Conservation (phyloP, 495 filamentous ascomycete species). For the Tetracladium setigerum region DNA sequence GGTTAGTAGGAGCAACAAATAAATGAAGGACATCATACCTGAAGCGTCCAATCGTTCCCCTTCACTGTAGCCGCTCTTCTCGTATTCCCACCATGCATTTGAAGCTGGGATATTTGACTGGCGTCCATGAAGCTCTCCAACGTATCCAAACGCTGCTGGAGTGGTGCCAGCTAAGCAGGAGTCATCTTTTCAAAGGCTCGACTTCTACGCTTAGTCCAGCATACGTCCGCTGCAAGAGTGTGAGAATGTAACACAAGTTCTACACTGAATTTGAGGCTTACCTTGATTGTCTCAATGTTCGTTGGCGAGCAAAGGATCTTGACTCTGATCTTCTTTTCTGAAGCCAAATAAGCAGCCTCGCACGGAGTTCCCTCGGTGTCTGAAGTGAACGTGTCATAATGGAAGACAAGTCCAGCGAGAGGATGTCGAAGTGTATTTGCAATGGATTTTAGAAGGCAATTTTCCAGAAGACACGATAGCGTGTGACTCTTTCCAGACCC, state of each 20-base stretch:
- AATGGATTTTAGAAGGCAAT: constrained; percentile 39
- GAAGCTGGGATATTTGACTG: neutral
- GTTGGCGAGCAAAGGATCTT: constrained; percentile 57
- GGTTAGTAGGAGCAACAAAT: constrained; percentile 15
- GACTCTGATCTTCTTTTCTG: constrained; percentile 44
- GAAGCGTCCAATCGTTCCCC: constrained; percentile 24
- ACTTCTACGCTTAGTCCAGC: constrained; percentile 36
- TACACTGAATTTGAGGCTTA: constrained; percentile 27
- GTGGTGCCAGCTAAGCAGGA: constrained; percentile 36
- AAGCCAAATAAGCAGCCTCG: constrained; percentile 61
- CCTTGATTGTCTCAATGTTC: constrained; percentile 42
- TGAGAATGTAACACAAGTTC: constrained; percentile 5
- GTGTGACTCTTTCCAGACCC: constrained; percentile 74
- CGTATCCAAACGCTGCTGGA: constrained; percentile 48
- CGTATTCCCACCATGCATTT: neutral
- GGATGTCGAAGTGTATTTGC: constrained; percentile 33
- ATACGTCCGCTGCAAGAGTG: constrained; percentile 23
- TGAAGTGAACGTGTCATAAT: constrained; percentile 56
- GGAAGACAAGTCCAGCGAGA: constrained; percentile 59
- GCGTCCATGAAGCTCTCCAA: constrained; percentile 49
- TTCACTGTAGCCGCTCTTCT: constrained; percentile 17
- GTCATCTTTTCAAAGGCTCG: constrained; percentile 46
- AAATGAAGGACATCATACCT: neutral
- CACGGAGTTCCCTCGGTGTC: constrained; percentile 45
- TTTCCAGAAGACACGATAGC: constrained; percentile 62